Evolutionary conservation across 2,329 filamentous ascomycete species (phyloP).

Genomic region (Mycosphaerella sp.): DNA sequence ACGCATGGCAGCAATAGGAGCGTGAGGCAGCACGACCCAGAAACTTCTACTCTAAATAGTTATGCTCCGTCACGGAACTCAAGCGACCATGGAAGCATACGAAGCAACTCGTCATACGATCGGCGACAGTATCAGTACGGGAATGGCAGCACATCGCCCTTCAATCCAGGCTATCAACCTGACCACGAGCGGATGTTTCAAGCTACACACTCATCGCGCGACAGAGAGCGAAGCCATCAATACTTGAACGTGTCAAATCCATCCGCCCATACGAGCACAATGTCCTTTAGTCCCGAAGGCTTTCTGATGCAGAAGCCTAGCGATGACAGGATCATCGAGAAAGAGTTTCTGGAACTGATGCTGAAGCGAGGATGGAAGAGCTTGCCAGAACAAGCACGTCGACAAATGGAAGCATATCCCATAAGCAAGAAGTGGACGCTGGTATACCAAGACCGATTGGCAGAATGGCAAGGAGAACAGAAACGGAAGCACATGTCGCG

Average conservation of each 20-base stretch:
- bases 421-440: slow-evolving; percentile 96
- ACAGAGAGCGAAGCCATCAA: slow-evolving; percentile 32
- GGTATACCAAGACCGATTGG: slow-evolving; percentile 88
- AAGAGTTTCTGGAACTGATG: slow-evolving; percentile 91
- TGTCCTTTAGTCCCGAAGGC: slow-evolving; percentile 49
- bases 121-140: slow-evolving; percentile 46
- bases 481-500: slow-evolving; percentile 73
- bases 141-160: slow-evolving; percentile 45
- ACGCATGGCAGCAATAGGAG: slow-evolving; percentile 25
- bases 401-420: slow-evolving; percentile 95
- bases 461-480: slow-evolving; percentile 90
- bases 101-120: slow-evolving; percentile 56
- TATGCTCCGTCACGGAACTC: slow-evolving; percentile 28
- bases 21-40: slow-evolving; percentile 19
- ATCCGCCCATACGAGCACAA: slow-evolving; percentile 44
- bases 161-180: slow-evolving; percentile 42
- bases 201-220: slow-evolving; percentile 36
- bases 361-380: slow-evolving; percentile 97
- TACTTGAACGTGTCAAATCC: slow-evolving; percentile 40
- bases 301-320: slow-evolving; percentile 64
- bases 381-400: slow-evolving; percentile 83
- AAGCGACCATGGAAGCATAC: slow-evolving; percentile 57
- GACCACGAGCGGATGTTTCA: slow-evolving; percentile 39
- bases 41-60: slow-evolving; percentile 49
- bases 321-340: slow-evolving; percentile 78